Base-by-base conservation (phyloP, 352 stramenopile species). In the Phytophthora colocasiae region DNA sequence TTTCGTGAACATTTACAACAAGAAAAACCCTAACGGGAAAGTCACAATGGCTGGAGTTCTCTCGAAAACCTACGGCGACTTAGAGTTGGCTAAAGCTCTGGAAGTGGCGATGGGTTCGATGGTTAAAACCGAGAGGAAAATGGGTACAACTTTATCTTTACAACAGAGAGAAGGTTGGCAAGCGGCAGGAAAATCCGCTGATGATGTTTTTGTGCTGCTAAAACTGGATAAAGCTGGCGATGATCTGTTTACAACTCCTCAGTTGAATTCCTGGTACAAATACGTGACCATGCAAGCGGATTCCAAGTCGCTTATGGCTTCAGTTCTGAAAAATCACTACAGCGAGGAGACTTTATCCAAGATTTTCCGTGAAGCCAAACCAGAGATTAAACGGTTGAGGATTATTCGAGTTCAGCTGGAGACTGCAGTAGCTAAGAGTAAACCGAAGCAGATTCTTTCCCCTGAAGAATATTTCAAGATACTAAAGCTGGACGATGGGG, bases 401-500 rank as follows among this genome's bases (percentile, higher is more conserved):
- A 17, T 41, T 7, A 15, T 41, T 17, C 12, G 12, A 17, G 12
- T 17, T 17, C 11, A 17, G 15, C 17, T 41, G 36, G 36, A 41
- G 36, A 41, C 36, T 17, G 36, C 36, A 6, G 15, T 41, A 12
- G 36, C 29, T 9, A 34, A 52, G 45, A 36, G 8, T 17, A n/a
- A 14, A 26, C 45, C 45, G 26, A 38, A 52, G 29, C 22, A 38
- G 27, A 39, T 1, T n/a, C 24, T 22, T 15, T 40, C 45, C 12
- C 45, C 45, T 14, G 45, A 52, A 10, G 31, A 55, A 55, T 55
- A 43, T 11, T 48, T 58, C 19, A 58, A 48, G 24, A 15, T 22
- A 10, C 6, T 62, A 0, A 34, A 62, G 10, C 54, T 62, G n/a
- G 19, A 62, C 24, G 26, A 10, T 3, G 27, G 24, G 0, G 19